Base-by-base conservation (phyloP, 208 protist genomes). In the Leishmania tarentolae region DNA sequence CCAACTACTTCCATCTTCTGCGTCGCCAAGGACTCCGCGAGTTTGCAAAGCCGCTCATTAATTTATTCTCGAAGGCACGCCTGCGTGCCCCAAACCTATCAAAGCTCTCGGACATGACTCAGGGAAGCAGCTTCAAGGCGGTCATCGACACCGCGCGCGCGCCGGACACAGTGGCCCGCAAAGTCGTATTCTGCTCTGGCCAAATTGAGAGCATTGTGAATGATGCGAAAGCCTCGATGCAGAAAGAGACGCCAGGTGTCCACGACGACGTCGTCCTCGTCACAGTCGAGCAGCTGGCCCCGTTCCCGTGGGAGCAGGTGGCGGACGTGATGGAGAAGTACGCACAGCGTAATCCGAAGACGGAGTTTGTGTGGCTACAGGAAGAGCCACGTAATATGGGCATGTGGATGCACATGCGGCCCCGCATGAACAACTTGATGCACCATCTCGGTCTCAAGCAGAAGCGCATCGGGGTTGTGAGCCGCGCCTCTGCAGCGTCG, bases 1-100 rank as follows among this genome's bases (percentile, higher is more conserved):
- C 99, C 37, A 99, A 99, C 90, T 99, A 99, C 93, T 99, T 99
- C 96, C 99, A 99, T 84, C 91, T 98, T 31, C 92, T 99, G 6
- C 94, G 99, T 61, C 95, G 99, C 50, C 99, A 99, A 92, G 90
- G 99, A 19, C 88, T 94, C 78, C 92, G 99, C 69, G 94, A 99
- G 57, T 99, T 99, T 88, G 89, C 98, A 56, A 99, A 99, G 87
- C 99, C 99, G 50, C 95, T 99, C 47, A 91, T 99, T 59, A 95
- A 99, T 80, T 93, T 98, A 89, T 98, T 98, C 86, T 97, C 95
- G 80, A 98, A 98, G 87, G 92, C 92, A 28, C 91, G 94, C 42
- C 92, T 98, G 66, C 95, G 97, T 80, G 94, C 94, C 19, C 96
- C 96, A 57, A 98, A 98, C 85, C 86, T 98, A 63, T 98, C 96